Evolutionary conservation across 2,329 filamentous ascomycete genomes (phyloP).

Genomic region (Aureobasidium lini): DNA sequence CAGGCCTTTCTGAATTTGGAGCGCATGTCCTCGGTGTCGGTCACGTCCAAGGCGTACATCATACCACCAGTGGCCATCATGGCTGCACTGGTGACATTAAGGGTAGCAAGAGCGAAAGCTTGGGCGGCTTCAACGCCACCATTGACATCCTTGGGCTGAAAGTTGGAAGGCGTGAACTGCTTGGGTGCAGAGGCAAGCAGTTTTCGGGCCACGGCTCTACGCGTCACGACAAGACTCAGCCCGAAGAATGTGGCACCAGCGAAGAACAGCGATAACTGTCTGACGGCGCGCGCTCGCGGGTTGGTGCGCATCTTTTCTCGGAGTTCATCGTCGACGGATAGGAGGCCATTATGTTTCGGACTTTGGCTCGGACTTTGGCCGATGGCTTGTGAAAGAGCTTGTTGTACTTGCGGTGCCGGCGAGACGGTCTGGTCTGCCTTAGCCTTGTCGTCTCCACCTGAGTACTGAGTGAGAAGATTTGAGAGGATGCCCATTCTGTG

Average conservation of each 20-base stretch:
- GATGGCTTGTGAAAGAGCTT: not conserved
- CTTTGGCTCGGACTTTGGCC: not conserved
- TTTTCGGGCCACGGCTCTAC: slow-evolving; percentile 58
- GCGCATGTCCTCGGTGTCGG: slow-evolving; percentile 44
- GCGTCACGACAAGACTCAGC: slow-evolving; percentile 59
- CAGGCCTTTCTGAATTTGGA: slow-evolving; percentile 52
- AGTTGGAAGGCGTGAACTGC: slow-evolving; percentile 62
- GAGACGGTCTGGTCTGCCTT: not conserved
- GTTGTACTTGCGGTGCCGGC: not conserved
- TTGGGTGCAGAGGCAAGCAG: slow-evolving; percentile 55
- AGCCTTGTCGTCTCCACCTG: not conserved
- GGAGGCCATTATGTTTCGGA: slow-evolving; percentile 11
- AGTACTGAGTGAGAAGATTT: not conserved
- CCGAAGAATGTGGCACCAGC: slow-evolving; percentile 69
- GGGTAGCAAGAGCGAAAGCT: slow-evolving; percentile 76
- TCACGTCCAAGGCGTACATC: slow-evolving; percentile 70
- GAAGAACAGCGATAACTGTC: slow-evolving; percentile 50
- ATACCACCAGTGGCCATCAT: slow-evolving; percentile 68
- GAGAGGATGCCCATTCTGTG: slow-evolving; percentile 12
- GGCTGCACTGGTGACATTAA: slow-evolving; percentile 71
- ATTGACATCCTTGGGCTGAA: slow-evolving; percentile 44
- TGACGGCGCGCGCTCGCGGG: slow-evolving; percentile 18
- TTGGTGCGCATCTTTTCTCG: slow-evolving; percentile 14
- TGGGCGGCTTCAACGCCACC: slow-evolving; percentile 68
- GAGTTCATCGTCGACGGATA: slow-evolving; percentile 8